Evolutionary conservation across 2,329 filamentous ascomycete genomes (phyloP).

Genomic region (Sarocladium brachiariae): DNA sequence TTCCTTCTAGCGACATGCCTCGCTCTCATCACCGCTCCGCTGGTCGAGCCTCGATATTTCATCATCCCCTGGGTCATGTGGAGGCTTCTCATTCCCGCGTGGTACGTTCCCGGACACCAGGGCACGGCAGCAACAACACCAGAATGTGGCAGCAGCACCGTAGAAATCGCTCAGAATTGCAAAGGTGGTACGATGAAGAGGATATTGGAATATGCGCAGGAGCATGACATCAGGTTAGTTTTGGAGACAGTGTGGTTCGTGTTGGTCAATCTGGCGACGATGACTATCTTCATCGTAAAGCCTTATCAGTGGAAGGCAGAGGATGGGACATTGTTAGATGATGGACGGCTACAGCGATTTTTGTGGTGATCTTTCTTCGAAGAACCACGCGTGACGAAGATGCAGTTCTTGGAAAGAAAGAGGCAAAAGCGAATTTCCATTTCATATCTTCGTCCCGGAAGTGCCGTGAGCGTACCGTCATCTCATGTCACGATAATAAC

Average conservation of each 20-base stretch:
- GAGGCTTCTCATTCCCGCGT: constrained; percentile 67
- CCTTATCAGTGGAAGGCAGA: constrained; percentile 60
- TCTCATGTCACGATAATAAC: too few relatives aligned
- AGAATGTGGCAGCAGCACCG: neutral
- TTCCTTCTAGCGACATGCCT: constrained; percentile 64
- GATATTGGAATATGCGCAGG: constrained; percentile 11
- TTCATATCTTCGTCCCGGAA: constrained; percentile 6
- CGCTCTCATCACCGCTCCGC: constrained; percentile 77
- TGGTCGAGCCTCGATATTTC: constrained; percentile 94
- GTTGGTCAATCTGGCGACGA: constrained; percentile 56
- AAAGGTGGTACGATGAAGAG: neutral
- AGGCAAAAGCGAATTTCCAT: neutral
- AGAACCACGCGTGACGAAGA: neutral
- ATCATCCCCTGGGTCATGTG: constrained; percentile 94
- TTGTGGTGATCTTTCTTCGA: too few relatives aligned
- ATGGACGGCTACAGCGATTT: constrained; percentile 62
- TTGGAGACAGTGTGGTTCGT: constrained; percentile 65
- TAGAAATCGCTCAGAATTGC: neutral
- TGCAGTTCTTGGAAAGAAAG: neutral
- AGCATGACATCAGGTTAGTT: constrained; percentile 40
- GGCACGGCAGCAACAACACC: too few relatives aligned
- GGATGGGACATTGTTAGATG: constrained; percentile 45
- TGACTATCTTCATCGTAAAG: constrained; percentile 62
- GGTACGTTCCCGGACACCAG: constrained; percentile 19
- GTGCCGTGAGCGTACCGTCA: constrained; percentile 3